Percentiles rank a stretch among this genome's conserved stretches.
These are phyloP conservation scores for Hyphodiscus hymeniophilus DNA, from an alignment of 495 filamentous ascomycete genomes.

Conservation along the genomic window DNA sequence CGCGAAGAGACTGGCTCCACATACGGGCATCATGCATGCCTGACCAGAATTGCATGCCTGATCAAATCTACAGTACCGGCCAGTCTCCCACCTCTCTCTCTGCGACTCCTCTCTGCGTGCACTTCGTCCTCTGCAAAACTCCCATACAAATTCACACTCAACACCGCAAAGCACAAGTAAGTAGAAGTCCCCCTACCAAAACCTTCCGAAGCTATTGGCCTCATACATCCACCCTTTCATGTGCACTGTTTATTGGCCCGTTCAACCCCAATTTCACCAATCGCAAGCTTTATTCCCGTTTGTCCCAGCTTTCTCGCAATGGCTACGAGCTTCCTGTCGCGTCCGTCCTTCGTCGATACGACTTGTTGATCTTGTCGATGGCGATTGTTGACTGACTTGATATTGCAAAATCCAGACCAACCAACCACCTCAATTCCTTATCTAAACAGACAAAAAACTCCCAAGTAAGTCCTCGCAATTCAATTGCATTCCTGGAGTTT, in stretches of 20 bases:
- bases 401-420: slow-evolving; percentile 8
- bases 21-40: not conserved
- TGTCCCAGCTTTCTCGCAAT: not conserved
- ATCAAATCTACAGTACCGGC: not conserved
- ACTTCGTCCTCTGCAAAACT: not conserved
- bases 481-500: slow-evolving; percentile 5
- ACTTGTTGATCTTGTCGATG: slow-evolving; percentile 12
- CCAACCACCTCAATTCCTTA: slow-evolving; percentile 2
- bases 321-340: slow-evolving; percentile 7
- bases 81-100: not conserved
- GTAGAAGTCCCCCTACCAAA: not conserved
- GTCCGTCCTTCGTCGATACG: slow-evolving; percentile 11
- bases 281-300: slow-evolving; percentile 5
- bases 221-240: not conserved
- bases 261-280: slow-evolving; percentile 12
- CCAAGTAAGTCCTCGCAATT: slow-evolving; percentile 9
- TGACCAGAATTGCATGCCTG: not conserved
- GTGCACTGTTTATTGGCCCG: slow-evolving; percentile 11
- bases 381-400: slow-evolving; percentile 3
- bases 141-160: not conserved
- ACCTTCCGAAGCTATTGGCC: not conserved
- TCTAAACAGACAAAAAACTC: slow-evolving; percentile 4
- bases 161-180: not conserved
- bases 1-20: not conserved
- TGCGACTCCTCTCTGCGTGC: not conserved